phyloP scores from a whole-genome alignment of 352 stramenopile species.

The Phytopythium helicoides region DNA sequence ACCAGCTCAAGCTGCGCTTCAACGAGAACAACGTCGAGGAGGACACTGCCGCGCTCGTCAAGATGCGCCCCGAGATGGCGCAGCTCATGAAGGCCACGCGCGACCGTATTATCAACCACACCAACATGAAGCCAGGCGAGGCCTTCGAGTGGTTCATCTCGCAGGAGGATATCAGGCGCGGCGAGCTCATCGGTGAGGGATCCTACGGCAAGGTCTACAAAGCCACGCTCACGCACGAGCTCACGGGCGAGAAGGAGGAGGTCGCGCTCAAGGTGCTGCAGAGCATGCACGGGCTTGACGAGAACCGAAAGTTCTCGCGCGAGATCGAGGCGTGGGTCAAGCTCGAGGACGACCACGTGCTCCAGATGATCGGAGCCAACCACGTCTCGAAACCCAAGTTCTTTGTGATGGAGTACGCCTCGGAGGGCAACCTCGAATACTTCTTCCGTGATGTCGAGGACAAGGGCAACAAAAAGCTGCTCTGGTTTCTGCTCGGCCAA shows the following conservation, averaged over 20 bases:
- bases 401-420: conserved; percentile 23
- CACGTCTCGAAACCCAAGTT: conserved; percentile 25
- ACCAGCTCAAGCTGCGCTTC: conserved; percentile 3
- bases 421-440: conserved; percentile 21
- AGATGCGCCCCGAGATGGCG: conserved; percentile 7
- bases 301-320: conserved; percentile 13
- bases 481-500: conserved; percentile 19
- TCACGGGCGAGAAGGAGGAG: conserved; percentile 3
- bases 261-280: conserved; percentile 16
- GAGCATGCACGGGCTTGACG: conserved; percentile 6
- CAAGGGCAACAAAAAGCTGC: background rate
- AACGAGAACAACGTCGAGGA: conserved; percentile 8
- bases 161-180: conserved; percentile 16
- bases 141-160: conserved; percentile 25
- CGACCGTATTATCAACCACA: conserved; percentile 7
- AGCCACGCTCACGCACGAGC: conserved; percentile 18
- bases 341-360: conserved; percentile 24
- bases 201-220: conserved; percentile 8
- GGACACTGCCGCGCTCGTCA: conserved; percentile 2
- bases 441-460: conserved; percentile 9
- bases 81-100: conserved; percentile 11
- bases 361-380: conserved; percentile 34
- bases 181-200: conserved; percentile 6
- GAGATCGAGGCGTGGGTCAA: conserved; percentile 32
- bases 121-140: conserved; percentile 3